These are phyloP conservation scores for Backusella morwellensis DNA, from an alignment of 192 early-diverging fungal genomes.

Conservation along the genomic window DNA sequence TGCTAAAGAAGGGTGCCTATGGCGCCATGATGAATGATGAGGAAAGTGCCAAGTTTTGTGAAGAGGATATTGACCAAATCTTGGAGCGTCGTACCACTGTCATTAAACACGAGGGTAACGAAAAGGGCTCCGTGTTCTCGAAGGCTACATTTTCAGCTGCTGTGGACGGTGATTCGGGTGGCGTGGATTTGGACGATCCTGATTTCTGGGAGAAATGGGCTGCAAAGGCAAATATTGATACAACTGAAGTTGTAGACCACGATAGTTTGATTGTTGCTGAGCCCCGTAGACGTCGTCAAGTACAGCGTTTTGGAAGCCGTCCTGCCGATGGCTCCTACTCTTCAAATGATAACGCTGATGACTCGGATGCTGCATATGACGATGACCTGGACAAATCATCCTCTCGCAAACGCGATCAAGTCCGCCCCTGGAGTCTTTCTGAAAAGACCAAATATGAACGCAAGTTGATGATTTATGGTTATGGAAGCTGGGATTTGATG, in stretches of 20 bases:
- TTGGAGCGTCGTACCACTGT: conserved; percentile 74
- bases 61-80: conserved; percentile 89
- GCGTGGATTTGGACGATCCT: conserved; percentile 81
- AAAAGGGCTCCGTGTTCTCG: conserved; percentile 78
- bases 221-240: conserved; percentile 67
- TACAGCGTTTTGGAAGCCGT: conserved; percentile 46
- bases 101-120: conserved; percentile 70
- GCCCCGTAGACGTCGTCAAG: conserved; percentile 66
- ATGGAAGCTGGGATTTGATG: conserved; percentile 66
- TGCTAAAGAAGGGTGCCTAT: conserved; percentile 88
- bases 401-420: conserved; percentile 37
- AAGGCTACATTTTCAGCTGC: conserved; percentile 75
- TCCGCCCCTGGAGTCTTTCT: conserved; percentile 49
- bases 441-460: conserved; percentile 58
- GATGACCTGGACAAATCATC: conserved; percentile 39
- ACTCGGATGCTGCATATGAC: conserved; percentile 45
- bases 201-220: conserved; percentile 92
- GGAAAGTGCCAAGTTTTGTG: conserved; percentile 69
- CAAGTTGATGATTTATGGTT: conserved; percentile 64
- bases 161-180: conserved; percentile 27
- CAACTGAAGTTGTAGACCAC: conserved; percentile 49
- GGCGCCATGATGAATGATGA: conserved; percentile 86
- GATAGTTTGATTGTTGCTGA: conserved; percentile 67
- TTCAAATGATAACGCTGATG: conserved; percentile 44
- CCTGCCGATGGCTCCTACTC: conserved; percentile 38